Evolutionary conservation across 441 rosid species (phyloP), one percentile per base, ranked within the genome.

Genomic region (Erodium chrysanthum): DNA sequence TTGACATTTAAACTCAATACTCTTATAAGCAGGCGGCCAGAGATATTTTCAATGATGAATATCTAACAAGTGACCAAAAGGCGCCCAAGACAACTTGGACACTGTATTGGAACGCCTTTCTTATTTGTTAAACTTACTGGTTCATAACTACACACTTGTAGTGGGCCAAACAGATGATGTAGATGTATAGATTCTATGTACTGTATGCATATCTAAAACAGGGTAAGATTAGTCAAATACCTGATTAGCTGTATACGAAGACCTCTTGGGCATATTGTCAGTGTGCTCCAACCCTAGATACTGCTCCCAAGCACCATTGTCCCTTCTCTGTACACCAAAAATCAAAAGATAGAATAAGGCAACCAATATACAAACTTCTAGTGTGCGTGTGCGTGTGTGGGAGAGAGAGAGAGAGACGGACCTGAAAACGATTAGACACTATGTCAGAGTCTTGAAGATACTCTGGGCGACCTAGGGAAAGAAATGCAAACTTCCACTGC

Each of bases 221-320:
- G 40, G 40, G 40, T 35, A 35, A 35, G 40, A 35, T 29, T 27
- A 64, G 15, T 31, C 14, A 31, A n/a, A 18, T 75, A 85, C 90
- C 85, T 87, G 92, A 76, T 83, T 84, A 37, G 83, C 83, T 23
- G 87, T 68, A 73, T 81, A 78, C 60, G 88, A 75, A 72, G 88
- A 73, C 73, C 87, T 83, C 75, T 81, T 85, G 35, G 90, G 88
- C 44, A 73, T 68, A 70, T 80, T 87, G 75, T 85, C 90, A 25
- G 87, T 59, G 63, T 87, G 92, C 48, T 87, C 92, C 75, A 87
- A 72, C 63, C 92, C 90, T 2, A 87, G 87, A 71, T 87, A 85
- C 77, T 85, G 89, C 80, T 85, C 90, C 84, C 82, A 85, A 58
- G 86, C 87, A 76, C 92, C 87, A 71, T 85, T 80, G 6, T 82